phyloP scores from a whole-genome alignment of 345 rosid genomes.

The Heritiera fomes region DNA sequence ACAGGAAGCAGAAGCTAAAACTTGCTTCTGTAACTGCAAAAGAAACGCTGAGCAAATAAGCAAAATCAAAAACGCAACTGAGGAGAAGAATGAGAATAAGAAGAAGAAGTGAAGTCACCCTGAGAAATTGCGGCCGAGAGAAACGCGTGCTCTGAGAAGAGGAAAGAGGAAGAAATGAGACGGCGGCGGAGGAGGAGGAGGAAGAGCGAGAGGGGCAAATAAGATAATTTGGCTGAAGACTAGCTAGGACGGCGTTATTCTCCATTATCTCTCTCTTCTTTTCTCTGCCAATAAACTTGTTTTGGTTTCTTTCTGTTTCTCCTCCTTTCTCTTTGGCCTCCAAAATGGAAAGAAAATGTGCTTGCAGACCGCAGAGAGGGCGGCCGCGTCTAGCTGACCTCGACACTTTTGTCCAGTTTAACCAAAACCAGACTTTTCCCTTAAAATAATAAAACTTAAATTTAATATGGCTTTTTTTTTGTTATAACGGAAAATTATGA shows the following conservation, averaged over 20 bases:
- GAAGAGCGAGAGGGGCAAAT: slow-evolving; percentile 42
- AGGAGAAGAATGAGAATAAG: too few relatives aligned
- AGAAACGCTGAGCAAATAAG: neutral
- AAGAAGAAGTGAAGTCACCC: slow-evolving; percentile 45
- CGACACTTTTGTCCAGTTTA: neutral
- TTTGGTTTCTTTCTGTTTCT: neutral
- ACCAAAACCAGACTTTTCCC: neutral
- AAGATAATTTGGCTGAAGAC: slow-evolving; percentile 42
- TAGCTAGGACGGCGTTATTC: slow-evolving; percentile 38
- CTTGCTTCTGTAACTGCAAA: slow-evolving; percentile 43
- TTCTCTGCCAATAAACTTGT: neutral
- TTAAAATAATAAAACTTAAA: neutral
- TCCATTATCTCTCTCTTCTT: slow-evolving; percentile 44
- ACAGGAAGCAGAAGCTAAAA: slow-evolving; percentile 26
- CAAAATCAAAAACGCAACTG: neutral
- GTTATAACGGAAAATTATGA: too few relatives aligned
- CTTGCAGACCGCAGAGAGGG: neutral
- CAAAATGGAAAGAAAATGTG: too few relatives aligned
- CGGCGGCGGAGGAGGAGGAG: slow-evolving; percentile 19
- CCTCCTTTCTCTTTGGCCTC: neutral
- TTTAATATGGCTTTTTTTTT: too few relatives aligned
- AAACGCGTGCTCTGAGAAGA: slow-evolving; percentile 21
- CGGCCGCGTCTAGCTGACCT: slow-evolving; percentile 7
- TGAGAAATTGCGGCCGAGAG: slow-evolving; percentile 36
- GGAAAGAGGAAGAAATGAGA: slow-evolving; percentile 25